These are phyloP conservation scores for Oxalis stricta DNA, from an alignment of 441 rosid species.

Conservation along the genomic window DNA sequence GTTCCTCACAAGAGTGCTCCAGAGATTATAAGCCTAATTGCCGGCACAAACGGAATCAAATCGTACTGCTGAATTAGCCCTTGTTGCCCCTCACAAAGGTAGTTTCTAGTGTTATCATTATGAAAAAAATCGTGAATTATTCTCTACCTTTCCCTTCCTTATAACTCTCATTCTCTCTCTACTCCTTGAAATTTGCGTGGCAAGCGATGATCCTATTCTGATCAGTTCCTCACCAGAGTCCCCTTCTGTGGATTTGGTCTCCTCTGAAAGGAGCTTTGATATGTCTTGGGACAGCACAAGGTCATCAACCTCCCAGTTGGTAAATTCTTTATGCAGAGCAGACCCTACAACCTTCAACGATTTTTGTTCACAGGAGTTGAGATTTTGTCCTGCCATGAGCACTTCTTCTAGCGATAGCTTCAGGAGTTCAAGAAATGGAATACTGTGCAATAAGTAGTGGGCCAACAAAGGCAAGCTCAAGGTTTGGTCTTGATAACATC, in stretches of 20 bases:
- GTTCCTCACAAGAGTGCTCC: conserved; percentile 24
- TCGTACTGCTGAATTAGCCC: too few relatives aligned
- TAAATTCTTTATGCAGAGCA: conserved; percentile 24
- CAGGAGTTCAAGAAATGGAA: conserved; percentile 27
- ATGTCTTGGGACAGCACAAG: conserved; percentile 32
- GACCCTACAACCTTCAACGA: conserved; percentile 33
- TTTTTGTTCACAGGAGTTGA: conserved; percentile 30
- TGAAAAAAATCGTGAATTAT: too few relatives aligned
- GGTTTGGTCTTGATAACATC: conserved; percentile 17
- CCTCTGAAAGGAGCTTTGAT: conserved; percentile 22
- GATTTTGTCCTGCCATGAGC: conserved; percentile 35
- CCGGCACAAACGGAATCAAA: too few relatives aligned
- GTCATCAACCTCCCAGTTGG: conserved; percentile 25
- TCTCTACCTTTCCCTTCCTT: too few relatives aligned
- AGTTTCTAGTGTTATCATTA: too few relatives aligned
- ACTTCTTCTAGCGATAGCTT: conserved; percentile 36
- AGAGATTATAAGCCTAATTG: too few relatives aligned
- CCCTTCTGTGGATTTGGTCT: conserved; percentile 27
- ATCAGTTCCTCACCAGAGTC: conserved; percentile 40
- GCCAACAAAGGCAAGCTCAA: too few relatives aligned
- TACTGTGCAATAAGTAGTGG: conserved; percentile 21
- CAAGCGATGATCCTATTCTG: conserved; percentile 35
- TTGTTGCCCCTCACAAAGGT: too few relatives aligned
- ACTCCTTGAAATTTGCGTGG: too few relatives aligned
- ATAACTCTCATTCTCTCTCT: too few relatives aligned